Base-by-base conservation (phyloP, 2,329 filamentous ascomycete genomes). In the Elsinoe arachidis region DNA sequence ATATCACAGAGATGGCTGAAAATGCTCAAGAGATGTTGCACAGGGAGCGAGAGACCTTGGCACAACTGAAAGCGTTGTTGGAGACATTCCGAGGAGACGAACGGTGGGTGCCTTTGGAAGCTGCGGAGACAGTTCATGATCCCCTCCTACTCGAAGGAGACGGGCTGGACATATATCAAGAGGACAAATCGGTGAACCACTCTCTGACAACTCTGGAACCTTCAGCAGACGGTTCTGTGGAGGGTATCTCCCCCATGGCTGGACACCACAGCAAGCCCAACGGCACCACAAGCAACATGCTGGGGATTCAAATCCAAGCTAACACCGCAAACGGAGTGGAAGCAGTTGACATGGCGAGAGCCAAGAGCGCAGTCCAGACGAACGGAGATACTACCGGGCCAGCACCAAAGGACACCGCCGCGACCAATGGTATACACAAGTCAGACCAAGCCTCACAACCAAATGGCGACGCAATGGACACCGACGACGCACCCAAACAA, bases 51-150 rank as follows among this genome's bases (percentile, higher is more conserved):
- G 76, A 77, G 23, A 83, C 84, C 4, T 74, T 92, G 10, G 88
- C 85, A 81, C 83, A 82, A 64, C 84, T 89, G 47, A 89, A 89
- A 67, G 82, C 86, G 63, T 73, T 93, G 53, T 78, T 89, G 62
- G 87, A 85, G 33, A 81, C 82, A 61, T 77, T 93, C 7, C 83
- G 86, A 51, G 89, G 89, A 33, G 89, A 95, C 68, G 81, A 84
- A 61, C 83, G 81, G 12, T 86, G 81, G 78, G 78, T 81, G 62
- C 81, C 82, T 3, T 77, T 76, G 61, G 80, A 76, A 34, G 65
- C 70, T 35, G 73, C 82, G 17, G 78, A 82, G 60, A 77, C 76
- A 11, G 68, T 70, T 4, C 72, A 76, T 46, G 80, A 82, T 61
- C 69, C 72, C 56, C 69, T 68, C 60, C 69, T 67, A 68, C 58